These are phyloP conservation scores for Eragrostis curvula DNA, from an alignment of 176 grass and related monocot species.

Conservation along the genomic window DNA sequence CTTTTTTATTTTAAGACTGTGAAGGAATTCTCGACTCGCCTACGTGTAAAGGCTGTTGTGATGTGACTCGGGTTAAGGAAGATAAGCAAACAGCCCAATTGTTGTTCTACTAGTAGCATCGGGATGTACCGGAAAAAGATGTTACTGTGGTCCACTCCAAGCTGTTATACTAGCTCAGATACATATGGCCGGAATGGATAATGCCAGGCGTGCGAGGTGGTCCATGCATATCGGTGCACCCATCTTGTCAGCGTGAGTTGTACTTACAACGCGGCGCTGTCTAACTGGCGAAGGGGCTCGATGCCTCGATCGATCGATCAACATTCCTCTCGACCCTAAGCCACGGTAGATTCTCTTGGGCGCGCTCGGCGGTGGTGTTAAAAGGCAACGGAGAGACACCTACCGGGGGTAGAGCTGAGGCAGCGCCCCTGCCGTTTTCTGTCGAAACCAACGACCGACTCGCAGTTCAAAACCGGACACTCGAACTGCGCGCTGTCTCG, in stretches of 20 bases:
- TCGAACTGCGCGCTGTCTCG: not conserved
- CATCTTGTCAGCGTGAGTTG: constrained; percentile 13
- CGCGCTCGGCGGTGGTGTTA: not conserved
- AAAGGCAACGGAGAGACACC: constrained; percentile 26
- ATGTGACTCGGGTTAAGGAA: constrained; percentile 1
- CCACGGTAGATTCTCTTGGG: not conserved
- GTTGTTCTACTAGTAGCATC: not conserved
- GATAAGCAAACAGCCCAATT: not conserved
- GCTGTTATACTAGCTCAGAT: no score
- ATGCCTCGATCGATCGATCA: no score
- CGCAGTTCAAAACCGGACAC: constrained; percentile 24
- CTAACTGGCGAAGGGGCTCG: no score
- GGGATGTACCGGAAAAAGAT: not conserved
- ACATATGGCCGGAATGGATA: not conserved
- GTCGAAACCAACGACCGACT: not conserved
- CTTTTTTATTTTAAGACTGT: no score
- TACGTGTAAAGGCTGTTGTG: not conserved
- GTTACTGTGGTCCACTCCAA: constrained; percentile 18
- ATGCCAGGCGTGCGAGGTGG: constrained; percentile 1
- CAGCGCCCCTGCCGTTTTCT: not conserved
- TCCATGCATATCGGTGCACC: not conserved
- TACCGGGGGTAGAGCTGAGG: not conserved
- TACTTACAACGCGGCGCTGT: not conserved
- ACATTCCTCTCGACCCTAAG: not conserved
- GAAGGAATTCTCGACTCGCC: not conserved